Base-by-base conservation (phyloP, 805 yeast genomes). In the Teunomyces tritomae region DNA sequence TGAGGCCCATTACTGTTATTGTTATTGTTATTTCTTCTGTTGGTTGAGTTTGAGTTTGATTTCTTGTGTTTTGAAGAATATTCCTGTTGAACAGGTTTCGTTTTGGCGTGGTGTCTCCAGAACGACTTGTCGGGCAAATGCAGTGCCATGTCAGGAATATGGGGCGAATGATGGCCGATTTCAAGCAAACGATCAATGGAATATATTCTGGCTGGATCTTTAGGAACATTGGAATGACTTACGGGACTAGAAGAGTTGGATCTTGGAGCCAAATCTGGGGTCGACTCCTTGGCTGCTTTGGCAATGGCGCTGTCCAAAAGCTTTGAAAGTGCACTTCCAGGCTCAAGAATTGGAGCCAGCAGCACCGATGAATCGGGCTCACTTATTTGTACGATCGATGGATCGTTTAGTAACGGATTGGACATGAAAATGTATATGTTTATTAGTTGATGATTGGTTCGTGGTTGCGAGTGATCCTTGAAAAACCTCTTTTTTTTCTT, bases 61-160 rank as follows among this genome's bases (percentile, higher is more conserved):
- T 51, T 50, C 43, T 57, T 57, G 43, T 47, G 55, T 35, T 50
- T 53, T 44, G 49, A 32, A 1, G 34, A 43, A 36, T 46, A 46
- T 29, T 39, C 40, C 26, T 45, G 41, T 16, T 30, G n/a, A 24
- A 35, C 30, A 13, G 41, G 16, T 7, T 32, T 32, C 17, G 34
- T 5, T 32, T 32, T 34, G 44, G 54, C 44, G 39, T 66, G 68
- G 45, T 71, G 57, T 49, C 78, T 70, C 78, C 83, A 82, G 54
- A 80, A 82, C 13, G 71, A 65, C 45, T 61, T 65, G 32, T 68
- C 76, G 3, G 85, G 84, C 51, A 79, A 65, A 27, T 61, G 51
- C 10, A 66, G 57, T 8, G n/a, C 24, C 32, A 28, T 29, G 34
- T 39, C 26, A 3, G 28, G 32, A n/a, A 39, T 24, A 39, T 26